Conservation (phyloP, 495 filamentous ascomycete species). For the Neurospora sublineolata region DNA sequence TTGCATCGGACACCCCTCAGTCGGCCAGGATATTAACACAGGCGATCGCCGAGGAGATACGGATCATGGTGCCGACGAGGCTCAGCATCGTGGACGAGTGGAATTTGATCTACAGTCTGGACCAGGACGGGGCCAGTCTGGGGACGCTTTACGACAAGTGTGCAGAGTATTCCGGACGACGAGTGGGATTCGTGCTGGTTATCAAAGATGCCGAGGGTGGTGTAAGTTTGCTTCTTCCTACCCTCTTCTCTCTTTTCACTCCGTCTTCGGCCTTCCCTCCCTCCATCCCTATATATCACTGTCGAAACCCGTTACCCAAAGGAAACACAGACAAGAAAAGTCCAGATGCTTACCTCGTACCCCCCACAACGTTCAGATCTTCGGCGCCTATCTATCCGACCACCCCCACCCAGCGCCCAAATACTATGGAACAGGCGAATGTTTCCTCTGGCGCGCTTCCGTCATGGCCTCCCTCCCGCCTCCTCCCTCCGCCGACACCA, state of each 20-base stretch:
- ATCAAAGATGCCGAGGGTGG: slow-evolving; percentile 64
- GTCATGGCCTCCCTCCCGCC: slow-evolving; percentile 52
- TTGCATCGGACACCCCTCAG: slow-evolving; percentile 24
- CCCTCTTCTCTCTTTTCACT: neutral
- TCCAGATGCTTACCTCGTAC: neutral
- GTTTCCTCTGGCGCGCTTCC: slow-evolving; percentile 89
- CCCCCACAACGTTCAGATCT: slow-evolving; percentile 41
- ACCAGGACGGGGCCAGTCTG: slow-evolving; percentile 81
- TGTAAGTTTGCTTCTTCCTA: slow-evolving; percentile 35
- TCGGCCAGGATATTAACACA: slow-evolving; percentile 47
- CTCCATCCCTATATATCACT: neutral
- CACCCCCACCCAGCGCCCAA: slow-evolving; percentile 65
- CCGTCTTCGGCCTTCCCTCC: neutral
- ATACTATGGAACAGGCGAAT: slow-evolving; percentile 93
- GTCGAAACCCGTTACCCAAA: neutral
- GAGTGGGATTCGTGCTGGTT: slow-evolving; percentile 79
- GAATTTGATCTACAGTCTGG: slow-evolving; percentile 80
- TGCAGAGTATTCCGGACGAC: slow-evolving; percentile 44
- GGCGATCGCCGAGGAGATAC: slow-evolving; percentile 83
- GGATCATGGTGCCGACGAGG: slow-evolving; percentile 74
- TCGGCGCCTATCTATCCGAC: slow-evolving; percentile 91
- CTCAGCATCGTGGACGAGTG: slow-evolving; percentile 81
- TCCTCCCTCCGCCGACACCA: slow-evolving; percentile 65
- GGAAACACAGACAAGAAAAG: neutral
- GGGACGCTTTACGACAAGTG: slow-evolving; percentile 76